A percentile compares a stretch with the other conserved stretches of the same genome.
Conservation (phyloP, 106 monocot species). For the Ottelia alismoides region DNA sequence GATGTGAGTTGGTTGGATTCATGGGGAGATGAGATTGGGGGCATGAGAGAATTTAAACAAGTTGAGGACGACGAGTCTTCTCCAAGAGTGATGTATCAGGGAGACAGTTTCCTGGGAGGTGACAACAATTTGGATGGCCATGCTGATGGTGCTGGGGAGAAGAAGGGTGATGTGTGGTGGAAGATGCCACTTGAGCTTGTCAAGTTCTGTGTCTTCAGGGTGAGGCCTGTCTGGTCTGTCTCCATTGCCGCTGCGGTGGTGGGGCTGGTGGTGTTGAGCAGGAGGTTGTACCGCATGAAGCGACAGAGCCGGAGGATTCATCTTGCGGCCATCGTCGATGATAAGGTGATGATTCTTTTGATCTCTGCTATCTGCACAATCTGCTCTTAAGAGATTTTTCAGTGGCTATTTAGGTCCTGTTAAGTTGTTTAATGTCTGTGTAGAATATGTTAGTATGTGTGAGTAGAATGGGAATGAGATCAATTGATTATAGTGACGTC, state of each 20-base stretch:
- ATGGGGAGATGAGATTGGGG: background rate
- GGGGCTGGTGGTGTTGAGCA: constrained; percentile 24
- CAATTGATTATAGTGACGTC: too few species aligned
- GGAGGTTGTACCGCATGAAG: constrained; percentile 32
- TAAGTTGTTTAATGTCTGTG: too few species aligned
- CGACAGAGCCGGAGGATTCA: constrained; percentile 13
- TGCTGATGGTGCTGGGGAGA: constrained; percentile 6
- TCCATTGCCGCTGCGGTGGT: constrained; percentile 25
- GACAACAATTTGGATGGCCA: background rate
- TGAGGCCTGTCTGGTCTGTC: constrained; percentile 36
- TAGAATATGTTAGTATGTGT: too few species aligned
- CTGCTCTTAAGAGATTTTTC: too few species aligned
- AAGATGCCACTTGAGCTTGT: constrained; percentile 27
- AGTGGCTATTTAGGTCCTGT: too few species aligned
- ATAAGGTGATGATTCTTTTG: too few species aligned
- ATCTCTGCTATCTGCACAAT: too few species aligned
- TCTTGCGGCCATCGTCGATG: constrained; percentile 18
- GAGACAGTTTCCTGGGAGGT: background rate
- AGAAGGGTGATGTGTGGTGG: constrained; percentile 24
- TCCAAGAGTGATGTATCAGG: background rate
- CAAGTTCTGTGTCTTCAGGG: constrained; percentile 22
- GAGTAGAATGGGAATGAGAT: too few species aligned
- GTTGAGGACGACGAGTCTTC: background rate
- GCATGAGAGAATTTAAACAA: background rate
- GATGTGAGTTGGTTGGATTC: background rate